Evolutionary conservation across 2,329 filamentous ascomycete genomes (phyloP).

Genomic region (Sclerotinia borealis): DNA sequence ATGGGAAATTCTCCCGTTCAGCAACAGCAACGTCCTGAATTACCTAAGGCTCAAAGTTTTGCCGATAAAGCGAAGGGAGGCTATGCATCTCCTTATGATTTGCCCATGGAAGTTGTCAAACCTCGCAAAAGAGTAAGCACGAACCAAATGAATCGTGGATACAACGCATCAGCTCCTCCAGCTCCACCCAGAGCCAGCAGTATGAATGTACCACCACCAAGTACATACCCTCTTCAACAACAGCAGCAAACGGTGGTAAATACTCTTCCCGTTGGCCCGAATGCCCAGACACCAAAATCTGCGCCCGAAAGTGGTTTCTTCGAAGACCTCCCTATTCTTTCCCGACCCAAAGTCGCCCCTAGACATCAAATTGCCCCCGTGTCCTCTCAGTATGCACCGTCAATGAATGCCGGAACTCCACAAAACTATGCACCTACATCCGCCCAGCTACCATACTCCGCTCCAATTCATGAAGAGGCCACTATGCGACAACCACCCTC

Average conservation of each 20-base stretch:
- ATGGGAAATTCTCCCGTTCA: conserved; percentile 19
- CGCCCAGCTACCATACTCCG: not conserved
- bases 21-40: conserved; percentile 37
- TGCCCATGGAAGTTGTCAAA: conserved; percentile 81
- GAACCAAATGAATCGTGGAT: conserved; percentile 35
- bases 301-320: conserved; percentile 52
- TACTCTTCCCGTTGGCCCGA: not conserved
- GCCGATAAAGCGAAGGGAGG: conserved; percentile 84
- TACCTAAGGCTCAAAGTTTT: conserved; percentile 71
- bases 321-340: conserved; percentile 64
- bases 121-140: conserved; percentile 58
- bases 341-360: conserved; percentile 55
- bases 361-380: conserved; percentile 37
- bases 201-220: conserved; percentile 22
- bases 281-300: conserved; percentile 32
- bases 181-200: conserved; percentile 30
- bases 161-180: conserved; percentile 22
- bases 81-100: conserved; percentile 90
- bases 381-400: conserved; percentile 21
- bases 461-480: conserved; percentile 1
- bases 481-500: conserved; percentile 10
- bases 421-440: conserved; percentile 12
- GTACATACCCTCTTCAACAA: conserved; percentile 16
- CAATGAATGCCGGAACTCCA: conserved; percentile 8
- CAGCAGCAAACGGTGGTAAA: conserved; percentile 9